Percentiles rank a stretch among this genome's conserved stretches.
These are phyloP conservation scores for Prillingera fragicola DNA, from an alignment of 1,284 basidiomycete genomes.

Conservation along the genomic window DNA sequence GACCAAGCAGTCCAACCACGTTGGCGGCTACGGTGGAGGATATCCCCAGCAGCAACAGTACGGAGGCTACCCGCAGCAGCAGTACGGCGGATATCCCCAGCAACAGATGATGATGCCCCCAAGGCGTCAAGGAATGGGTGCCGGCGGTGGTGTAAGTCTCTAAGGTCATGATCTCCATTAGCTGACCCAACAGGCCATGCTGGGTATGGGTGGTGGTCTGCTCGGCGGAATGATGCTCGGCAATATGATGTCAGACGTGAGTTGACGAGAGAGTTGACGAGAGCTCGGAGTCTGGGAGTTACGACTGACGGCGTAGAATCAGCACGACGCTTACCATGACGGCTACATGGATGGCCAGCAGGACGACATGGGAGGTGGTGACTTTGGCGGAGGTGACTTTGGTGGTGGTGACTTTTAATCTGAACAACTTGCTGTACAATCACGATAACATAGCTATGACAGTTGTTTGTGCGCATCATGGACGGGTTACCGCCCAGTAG, in stretches of 20 bases:
- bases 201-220: slow-evolving; percentile 44
- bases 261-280: no score
- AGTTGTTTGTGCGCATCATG: no score
- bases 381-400: slow-evolving; percentile 27
- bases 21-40: slow-evolving; percentile 23
- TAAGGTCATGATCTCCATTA: not conserved
- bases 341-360: slow-evolving; percentile 33
- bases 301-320: slow-evolving; percentile 9
- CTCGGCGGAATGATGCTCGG: slow-evolving; percentile 47
- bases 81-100: slow-evolving; percentile 23
- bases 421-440: no score
- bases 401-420: slow-evolving; percentile 31
- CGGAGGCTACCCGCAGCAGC: slow-evolving; percentile 17
- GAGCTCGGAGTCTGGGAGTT: no score
- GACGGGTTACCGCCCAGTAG: no score
- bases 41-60: slow-evolving; percentile 25
- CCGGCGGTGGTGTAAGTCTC: slow-evolving; percentile 31
- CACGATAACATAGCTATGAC: no score
- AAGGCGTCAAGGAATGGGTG: slow-evolving; percentile 34
- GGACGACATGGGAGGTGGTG: slow-evolving; percentile 19
- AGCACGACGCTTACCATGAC: slow-evolving; percentile 32
- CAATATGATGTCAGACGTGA: slow-evolving; percentile 37
- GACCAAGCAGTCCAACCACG: slow-evolving; percentile 16
- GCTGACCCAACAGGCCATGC: slow-evolving; percentile 18
- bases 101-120: slow-evolving; percentile 16